Conservation (phyloP, 352 stramenopile genomes). For the Phytophthora lateralis region DNA sequence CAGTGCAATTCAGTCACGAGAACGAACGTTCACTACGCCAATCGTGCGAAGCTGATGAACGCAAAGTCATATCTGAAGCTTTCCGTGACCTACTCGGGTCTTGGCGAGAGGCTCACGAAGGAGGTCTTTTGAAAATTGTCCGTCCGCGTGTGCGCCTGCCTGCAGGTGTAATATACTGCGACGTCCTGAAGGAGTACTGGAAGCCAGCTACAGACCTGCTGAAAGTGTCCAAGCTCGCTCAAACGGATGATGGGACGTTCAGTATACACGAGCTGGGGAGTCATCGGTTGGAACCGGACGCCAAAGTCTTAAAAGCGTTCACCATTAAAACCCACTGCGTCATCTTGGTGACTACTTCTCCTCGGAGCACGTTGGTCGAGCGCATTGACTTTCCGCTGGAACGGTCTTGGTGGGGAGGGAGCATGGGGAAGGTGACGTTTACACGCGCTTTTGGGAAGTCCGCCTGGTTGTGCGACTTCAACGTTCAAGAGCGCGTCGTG, state of each 20-base stretch:
- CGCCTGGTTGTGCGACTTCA: conserved; percentile 28
- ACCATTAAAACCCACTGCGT: conserved; percentile 35
- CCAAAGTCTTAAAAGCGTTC: conserved; percentile 23
- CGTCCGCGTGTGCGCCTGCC: not conserved
- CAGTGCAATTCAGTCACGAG: conserved; percentile 15
- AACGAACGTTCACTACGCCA: conserved; percentile 8
- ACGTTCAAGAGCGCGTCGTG: conserved; percentile 28
- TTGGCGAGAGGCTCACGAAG: conserved; percentile 22
- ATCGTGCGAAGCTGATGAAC: conserved; percentile 16
- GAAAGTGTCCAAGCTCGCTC: conserved; percentile 28
- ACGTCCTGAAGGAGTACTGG: conserved; percentile 28
- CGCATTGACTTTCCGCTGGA: conserved; percentile 29
- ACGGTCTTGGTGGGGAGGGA: not conserved
- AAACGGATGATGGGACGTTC: conserved; percentile 15
- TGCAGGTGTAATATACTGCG: conserved; percentile 7
- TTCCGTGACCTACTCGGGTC: conserved; percentile 7
- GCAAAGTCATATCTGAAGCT: conserved; percentile 15
- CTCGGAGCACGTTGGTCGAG: conserved; percentile 17
- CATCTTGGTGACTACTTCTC: conserved; percentile 34
- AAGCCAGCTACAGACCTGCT: conserved; percentile 34
- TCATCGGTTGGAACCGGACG: conserved; percentile 23
- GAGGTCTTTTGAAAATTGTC: conserved; percentile 20
- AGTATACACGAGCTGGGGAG: conserved; percentile 13
- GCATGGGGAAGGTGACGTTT: conserved; percentile 9
- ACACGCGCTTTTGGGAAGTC: conserved; percentile 14